phyloP scores from a whole-genome alignment of 1,139 yeast species.

The Blastobotrys buckinghamii region DNA sequence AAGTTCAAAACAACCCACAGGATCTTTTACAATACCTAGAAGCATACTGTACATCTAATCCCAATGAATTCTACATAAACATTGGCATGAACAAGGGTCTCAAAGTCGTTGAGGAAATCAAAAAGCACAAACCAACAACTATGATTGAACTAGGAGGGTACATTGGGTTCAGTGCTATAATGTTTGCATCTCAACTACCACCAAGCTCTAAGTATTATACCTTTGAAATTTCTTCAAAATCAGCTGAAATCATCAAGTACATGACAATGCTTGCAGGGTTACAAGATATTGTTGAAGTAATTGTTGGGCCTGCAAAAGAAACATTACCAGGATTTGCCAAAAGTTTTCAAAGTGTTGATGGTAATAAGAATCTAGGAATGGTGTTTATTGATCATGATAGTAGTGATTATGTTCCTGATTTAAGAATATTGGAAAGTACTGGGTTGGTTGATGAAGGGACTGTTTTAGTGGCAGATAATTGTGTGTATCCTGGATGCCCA shows the following conservation, averaged over 20 bases:
- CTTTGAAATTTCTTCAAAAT: conserved; percentile 17
- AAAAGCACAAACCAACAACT: too few relatives aligned
- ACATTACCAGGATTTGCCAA: conserved; percentile 13
- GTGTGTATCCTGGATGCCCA: too few relatives aligned
- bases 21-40: too few relatives aligned
- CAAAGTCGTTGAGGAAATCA: too few relatives aligned
- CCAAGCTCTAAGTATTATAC: conserved; percentile 16
- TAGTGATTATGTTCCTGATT: conserved; percentile 15
- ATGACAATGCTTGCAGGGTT: conserved; percentile 19
- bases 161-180: too few relatives aligned
- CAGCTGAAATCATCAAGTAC: conserved; percentile 20
- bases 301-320: conserved; percentile 20
- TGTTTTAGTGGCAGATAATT: too few relatives aligned
- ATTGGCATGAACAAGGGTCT: too few relatives aligned
- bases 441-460: conserved; percentile 11
- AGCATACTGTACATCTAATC: too few relatives aligned
- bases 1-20: too few relatives aligned
- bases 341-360: too few relatives aligned
- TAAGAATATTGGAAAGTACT: conserved; percentile 11
- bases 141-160: too few relatives aligned
- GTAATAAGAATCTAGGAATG: conserved; percentile 13
- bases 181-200: conserved; percentile 19
- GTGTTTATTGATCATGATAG: conserved; percentile 21
- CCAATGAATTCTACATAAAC: too few relatives aligned
- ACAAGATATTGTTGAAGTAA: conserved; percentile 18